phyloP scores from a whole-genome alignment of 169 alveolate species.

The Amoebophrya sp. region DNA sequence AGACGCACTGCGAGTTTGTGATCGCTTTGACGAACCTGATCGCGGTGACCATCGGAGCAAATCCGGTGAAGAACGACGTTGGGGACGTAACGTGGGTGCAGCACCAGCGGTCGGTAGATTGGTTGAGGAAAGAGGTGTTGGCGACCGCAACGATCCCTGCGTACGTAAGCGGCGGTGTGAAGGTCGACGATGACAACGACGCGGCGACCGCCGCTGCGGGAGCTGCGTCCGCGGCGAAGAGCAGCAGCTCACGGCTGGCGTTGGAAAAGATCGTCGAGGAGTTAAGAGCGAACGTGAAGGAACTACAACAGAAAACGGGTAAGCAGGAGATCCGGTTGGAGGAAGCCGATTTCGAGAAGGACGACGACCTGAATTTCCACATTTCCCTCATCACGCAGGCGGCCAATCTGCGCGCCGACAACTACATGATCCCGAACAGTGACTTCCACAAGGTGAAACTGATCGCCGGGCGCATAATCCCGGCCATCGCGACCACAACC shows the following conservation, averaged over 20 bases:
- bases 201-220: conserved; percentile 11
- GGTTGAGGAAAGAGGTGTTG: not conserved
- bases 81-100: conserved; percentile 24
- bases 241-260: no score
- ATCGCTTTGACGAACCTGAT: conserved; percentile 72
- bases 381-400: conserved; percentile 90
- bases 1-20: conserved; percentile 64
- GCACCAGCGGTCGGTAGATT: not conserved
- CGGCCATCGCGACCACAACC: conserved; percentile 99
- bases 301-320: no score
- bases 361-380: conserved; percentile 93
- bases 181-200: not conserved
- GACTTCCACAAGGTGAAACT: conserved; percentile 81
- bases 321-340: no score
- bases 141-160: no score
- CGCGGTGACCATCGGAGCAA: conserved; percentile 47
- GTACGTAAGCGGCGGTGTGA: not conserved
- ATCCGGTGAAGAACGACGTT: conserved; percentile 12
- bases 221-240: conserved; percentile 9
- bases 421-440: conserved; percentile 61
- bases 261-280: not conserved
- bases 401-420: conserved; percentile 91
- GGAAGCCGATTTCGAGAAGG: conserved; percentile 95
- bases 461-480: conserved; percentile 98
- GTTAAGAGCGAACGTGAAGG: not conserved